Evolutionary conservation across 2,329 filamentous ascomycete genomes (phyloP).

Genomic region (Byssothecium circinans): DNA sequence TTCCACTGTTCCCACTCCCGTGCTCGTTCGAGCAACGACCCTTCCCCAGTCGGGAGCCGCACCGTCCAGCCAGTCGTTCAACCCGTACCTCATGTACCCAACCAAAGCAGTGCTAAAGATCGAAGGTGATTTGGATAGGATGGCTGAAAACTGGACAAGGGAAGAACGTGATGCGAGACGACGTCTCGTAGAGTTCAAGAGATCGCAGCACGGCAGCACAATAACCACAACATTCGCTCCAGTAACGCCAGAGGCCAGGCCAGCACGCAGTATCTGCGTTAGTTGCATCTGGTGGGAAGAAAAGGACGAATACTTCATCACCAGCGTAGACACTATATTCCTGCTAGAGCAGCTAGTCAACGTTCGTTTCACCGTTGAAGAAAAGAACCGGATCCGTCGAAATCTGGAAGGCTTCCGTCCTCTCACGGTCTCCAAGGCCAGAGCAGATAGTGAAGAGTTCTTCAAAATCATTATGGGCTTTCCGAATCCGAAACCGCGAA

Average conservation of each 20-base stretch:
- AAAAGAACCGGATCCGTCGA: conserved; percentile 96
- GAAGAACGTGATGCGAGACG: conserved; percentile 80
- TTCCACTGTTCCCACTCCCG: conserved; percentile 53
- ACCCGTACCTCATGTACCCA: conserved; percentile 79
- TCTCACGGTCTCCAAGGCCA: conserved; percentile 89
- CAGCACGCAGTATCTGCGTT: conserved; percentile 85
- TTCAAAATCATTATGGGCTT: conserved; percentile 99
- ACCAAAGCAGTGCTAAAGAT: conserved; percentile 81
- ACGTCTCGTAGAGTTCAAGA: conserved; percentile 84
- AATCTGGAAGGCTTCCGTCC: conserved; percentile 95
- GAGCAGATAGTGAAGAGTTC: conserved; percentile 90
- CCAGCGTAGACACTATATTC: conserved; percentile 94
- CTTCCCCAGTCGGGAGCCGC: conserved; percentile 57
- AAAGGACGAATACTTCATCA: conserved; percentile 87
- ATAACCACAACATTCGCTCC: conserved; percentile 79
- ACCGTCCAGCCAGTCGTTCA: conserved; percentile 56
- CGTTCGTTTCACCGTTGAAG: conserved; percentile 87
- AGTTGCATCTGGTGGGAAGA: conserved; percentile 98
- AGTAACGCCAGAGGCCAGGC: conserved; percentile 75
- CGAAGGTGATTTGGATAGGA: conserved; percentile 78
- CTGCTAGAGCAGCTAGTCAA: conserved; percentile 90
- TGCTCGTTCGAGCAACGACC: conserved; percentile 68
- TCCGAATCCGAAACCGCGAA: conserved; percentile 89
- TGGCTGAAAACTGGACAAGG: conserved; percentile 79
- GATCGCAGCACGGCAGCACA: conserved; percentile 78